Base-by-base conservation (phyloP, 129 eudicot genomes). In the Cynara cardunculus region DNA sequence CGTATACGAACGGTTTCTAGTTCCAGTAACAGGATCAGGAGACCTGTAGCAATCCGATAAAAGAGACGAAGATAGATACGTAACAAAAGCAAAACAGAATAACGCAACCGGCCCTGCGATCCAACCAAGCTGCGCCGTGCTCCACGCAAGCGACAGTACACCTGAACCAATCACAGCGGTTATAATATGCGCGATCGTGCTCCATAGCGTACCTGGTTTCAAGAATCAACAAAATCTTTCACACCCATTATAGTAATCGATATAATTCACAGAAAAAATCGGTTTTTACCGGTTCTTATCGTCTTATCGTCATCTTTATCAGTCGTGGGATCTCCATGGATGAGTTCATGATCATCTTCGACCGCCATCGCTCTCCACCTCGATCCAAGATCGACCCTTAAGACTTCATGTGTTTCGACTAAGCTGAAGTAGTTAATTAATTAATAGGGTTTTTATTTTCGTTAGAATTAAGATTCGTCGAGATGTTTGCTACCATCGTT, bases 141-240 rank as follows among this genome's bases (percentile, higher is more conserved):
- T 85, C 95, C 95, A 90, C n/a, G 95, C 91, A 9, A 90, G 83
- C 4, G 95, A 90, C 5, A 90, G 85, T 1, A 90, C 92, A 14
- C 92, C 95, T 3, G 95, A 84, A 13, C 95, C 95, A 2, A 90
- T 90, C 3, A 90, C 89, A n/a, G 91, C 94, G 0, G 92, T 86
- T 69, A 90, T 84, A 31, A 90, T 87, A 81, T 90, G 94, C 7
- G 94, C 92, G 37, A 86, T 35, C 25, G 87, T 85, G 12, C 86
- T 88, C 87, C 90, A 88, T 56, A 86, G 34, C 46, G 90, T 90
- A 24, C 92, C 94, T 88, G 86, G 30, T 44, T 27, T 41, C 74
- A 44, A 41, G 31, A 3, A 46, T 2, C 13, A 25, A 35, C 22
- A 32, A 67, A 65, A 71, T 49, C 13, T 19, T 56, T 34, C 49